A percentile compares a stretch with the other conserved stretches of the same genome.
phyloP scores from a whole-genome alignment of 495 filamentous ascomycete species.

The Aspergillus diversus region DNA sequence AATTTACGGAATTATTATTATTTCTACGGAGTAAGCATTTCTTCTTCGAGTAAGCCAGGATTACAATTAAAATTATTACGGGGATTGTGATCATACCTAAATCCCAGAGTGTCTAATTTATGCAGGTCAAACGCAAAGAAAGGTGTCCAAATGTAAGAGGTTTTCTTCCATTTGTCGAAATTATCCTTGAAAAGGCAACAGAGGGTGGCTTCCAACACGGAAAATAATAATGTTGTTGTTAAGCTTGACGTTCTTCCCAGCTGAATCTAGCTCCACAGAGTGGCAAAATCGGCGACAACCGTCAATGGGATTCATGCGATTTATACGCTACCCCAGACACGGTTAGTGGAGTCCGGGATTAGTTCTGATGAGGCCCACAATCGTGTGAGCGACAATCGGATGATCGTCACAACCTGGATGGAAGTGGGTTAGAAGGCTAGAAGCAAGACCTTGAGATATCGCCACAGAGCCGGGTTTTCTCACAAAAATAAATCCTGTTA shows the following conservation, averaged over 20 bases:
- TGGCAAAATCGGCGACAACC: conserved; percentile 17
- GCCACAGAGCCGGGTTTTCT: background rate
- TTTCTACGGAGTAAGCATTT: too few species aligned
- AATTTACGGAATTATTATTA: background rate
- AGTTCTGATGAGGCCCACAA: background rate
- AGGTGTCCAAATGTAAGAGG: conserved; percentile 5
- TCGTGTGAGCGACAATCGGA: conserved; percentile 22
- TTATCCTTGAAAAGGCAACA: background rate
- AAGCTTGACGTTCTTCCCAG: conserved; percentile 13
- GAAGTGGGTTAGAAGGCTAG: conserved; percentile 12
- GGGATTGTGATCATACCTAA: too few species aligned
- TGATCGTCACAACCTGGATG: conserved; percentile 27
- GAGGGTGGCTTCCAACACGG: background rate
- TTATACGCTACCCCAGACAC: conserved; percentile 8
- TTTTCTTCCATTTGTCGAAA: background rate
- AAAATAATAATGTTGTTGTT: conserved; percentile 2
- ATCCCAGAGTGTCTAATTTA: background rate
- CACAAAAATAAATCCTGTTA: background rate
- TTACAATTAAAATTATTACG: too few species aligned
- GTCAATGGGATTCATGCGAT: conserved; percentile 10
- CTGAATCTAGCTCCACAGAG: conserved; percentile 19
- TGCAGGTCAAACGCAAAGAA: background rate
- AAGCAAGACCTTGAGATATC: background rate
- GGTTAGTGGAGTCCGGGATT: background rate
- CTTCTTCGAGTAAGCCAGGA: too few species aligned